Evolutionary conservation across 2,329 filamentous ascomycete species (phyloP).

Genomic region (Massarina eburnea): DNA sequence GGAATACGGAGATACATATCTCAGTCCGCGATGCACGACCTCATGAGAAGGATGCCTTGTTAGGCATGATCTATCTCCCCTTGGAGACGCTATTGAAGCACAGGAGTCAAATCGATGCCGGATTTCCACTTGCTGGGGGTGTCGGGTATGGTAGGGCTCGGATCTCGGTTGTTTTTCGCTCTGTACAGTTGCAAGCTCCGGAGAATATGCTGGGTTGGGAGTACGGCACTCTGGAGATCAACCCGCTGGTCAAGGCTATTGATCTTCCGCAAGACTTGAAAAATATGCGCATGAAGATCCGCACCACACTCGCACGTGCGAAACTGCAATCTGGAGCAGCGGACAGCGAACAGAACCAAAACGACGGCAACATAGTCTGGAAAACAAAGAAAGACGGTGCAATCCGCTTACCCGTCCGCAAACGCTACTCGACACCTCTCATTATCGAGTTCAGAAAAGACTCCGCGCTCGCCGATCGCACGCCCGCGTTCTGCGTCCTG

Average conservation of each 20-base stretch:
- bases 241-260: slow-evolving; percentile 53
- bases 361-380: slow-evolving; percentile 53
- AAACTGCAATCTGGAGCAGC: slow-evolving; percentile 56
- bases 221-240: slow-evolving; percentile 68
- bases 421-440: slow-evolving; percentile 61
- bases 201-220: slow-evolving; percentile 67
- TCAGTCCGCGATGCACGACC: slow-evolving; percentile 67
- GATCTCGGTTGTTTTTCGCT: slow-evolving; percentile 73
- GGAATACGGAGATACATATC: slow-evolving; percentile 66
- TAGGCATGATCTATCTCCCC: slow-evolving; percentile 71
- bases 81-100: slow-evolving; percentile 63
- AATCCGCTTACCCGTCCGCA: slow-evolving; percentile 59
- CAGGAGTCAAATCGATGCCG: slow-evolving; percentile 65
- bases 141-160: slow-evolving; percentile 71
- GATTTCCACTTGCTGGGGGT: slow-evolving; percentile 69
- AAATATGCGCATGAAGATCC: slow-evolving; percentile 60
- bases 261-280: slow-evolving; percentile 54
- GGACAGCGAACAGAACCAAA: slow-evolving; percentile 27
- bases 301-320: slow-evolving; percentile 58
- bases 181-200: slow-evolving; percentile 64
- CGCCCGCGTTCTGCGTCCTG: slow-evolving; percentile 63
- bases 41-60: slow-evolving; percentile 67
- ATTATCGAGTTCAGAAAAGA: slow-evolving; percentile 63
- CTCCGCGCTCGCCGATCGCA: slow-evolving; percentile 55
- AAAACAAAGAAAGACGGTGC: slow-evolving; percentile 49